A percentile compares a stretch with the other conserved stretches of the same genome.
Evolutionary conservation across 2,329 filamentous ascomycete genomes (phyloP).

Genomic region (Verticillium dahliae): DNA sequence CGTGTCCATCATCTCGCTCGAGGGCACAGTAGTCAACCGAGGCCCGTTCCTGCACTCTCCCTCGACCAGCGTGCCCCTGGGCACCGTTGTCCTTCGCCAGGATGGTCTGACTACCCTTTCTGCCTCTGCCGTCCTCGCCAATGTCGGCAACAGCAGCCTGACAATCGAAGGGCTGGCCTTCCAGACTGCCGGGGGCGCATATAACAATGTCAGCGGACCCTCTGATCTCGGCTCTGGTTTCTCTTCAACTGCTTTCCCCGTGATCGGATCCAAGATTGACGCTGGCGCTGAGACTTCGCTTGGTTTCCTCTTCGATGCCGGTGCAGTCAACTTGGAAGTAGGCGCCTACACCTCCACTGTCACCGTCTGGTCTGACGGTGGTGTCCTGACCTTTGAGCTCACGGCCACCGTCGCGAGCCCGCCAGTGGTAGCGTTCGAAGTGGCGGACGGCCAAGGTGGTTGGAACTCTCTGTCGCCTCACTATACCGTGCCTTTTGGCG

Average conservation of each 20-base stretch:
- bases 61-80: slow-evolving; percentile 30
- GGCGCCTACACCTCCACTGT: slow-evolving; percentile 22
- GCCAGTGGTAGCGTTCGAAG: slow-evolving; percentile 24
- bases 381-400: slow-evolving; percentile 22
- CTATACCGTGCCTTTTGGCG: slow-evolving; percentile 22
- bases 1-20: slow-evolving; percentile 27
- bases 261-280: slow-evolving; percentile 20
- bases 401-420: slow-evolving; percentile 25
- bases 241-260: slow-evolving; percentile 20
- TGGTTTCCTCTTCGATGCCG: slow-evolving; percentile 19
- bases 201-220: slow-evolving; percentile 21
- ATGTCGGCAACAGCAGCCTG: slow-evolving; percentile 27
- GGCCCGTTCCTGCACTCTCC: slow-evolving; percentile 26
- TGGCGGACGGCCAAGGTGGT: slow-evolving; percentile 25
- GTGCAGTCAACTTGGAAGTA: slow-evolving; percentile 13
- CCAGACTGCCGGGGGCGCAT: slow-evolving; percentile 18
- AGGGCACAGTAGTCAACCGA: slow-evolving; percentile 28
- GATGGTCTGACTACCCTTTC: slow-evolving; percentile 17
- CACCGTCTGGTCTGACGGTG: slow-evolving; percentile 27
- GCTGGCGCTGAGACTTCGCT: slow-evolving; percentile 18
- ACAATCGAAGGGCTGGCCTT: slow-evolving; percentile 27
- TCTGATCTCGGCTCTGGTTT: slow-evolving; percentile 23
- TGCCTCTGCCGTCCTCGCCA: slow-evolving; percentile 26
- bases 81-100: slow-evolving; percentile 27
- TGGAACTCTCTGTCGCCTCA: slow-evolving; percentile 12